These are phyloP conservation scores for Leccinum pachyderme DNA, from an alignment of 1,284 basidiomycete species.

Conservation along the genomic window DNA sequence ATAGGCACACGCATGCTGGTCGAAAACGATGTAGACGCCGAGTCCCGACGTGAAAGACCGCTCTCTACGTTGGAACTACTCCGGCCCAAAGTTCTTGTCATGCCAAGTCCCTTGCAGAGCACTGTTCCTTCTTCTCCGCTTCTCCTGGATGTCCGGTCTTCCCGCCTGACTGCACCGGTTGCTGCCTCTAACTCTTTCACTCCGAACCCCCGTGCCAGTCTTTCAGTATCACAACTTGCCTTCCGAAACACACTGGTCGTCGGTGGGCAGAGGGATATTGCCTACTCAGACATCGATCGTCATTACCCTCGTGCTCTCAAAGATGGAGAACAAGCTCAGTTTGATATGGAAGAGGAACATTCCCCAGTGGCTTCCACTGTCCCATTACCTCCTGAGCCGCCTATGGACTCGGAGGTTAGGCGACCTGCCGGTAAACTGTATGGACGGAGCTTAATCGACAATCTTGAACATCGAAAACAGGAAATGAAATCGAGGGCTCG, in stretches of 20 bases:
- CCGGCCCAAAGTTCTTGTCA: constrained; percentile 78
- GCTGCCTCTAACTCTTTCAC: constrained; percentile 66
- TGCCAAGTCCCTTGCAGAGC: constrained; percentile 78
- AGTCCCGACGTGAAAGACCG: constrained; percentile 48
- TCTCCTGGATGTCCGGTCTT: constrained; percentile 62
- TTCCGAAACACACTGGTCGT: constrained; percentile 74
- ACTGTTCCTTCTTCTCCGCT: constrained; percentile 52
- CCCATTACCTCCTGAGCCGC: constrained; percentile 32
- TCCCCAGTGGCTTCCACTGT: constrained; percentile 37
- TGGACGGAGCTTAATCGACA: constrained; percentile 78
- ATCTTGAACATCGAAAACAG: constrained; percentile 71
- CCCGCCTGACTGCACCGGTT: constrained; percentile 44
- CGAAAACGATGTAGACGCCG: constrained; percentile 52
- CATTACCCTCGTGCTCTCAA: constrained; percentile 61
- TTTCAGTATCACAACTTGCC: constrained; percentile 74
- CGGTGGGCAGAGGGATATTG: constrained; percentile 60
- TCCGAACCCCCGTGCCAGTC: constrained; percentile 69
- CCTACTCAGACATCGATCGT: constrained; percentile 58
- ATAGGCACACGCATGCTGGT: constrained; percentile 60
- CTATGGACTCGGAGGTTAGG: constrained; percentile 26
- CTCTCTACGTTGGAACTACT: constrained; percentile 73
- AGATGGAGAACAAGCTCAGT: constrained; percentile 68
- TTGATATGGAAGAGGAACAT: constrained; percentile 43
- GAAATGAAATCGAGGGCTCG: constrained; percentile 73
- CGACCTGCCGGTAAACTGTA: constrained; percentile 75